These are phyloP conservation scores for Sutorius eximius DNA, from an alignment of 1,284 basidiomycete genomes.

Conservation along the genomic window DNA sequence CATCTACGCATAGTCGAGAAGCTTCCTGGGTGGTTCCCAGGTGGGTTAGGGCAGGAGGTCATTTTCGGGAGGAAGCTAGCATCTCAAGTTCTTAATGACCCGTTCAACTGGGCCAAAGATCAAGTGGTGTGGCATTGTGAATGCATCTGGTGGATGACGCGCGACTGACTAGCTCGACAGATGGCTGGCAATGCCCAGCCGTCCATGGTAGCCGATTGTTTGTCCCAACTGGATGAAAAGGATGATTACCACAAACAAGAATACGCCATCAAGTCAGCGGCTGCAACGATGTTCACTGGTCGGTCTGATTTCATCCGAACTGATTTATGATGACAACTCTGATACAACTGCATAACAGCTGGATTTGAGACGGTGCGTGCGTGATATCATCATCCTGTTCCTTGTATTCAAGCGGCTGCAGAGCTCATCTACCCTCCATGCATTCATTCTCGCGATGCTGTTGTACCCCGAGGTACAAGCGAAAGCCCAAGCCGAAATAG, in stretches of 20 bases:
- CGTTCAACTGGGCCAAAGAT: conserved; percentile 26
- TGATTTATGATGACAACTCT: not conserved
- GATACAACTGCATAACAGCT: conserved; percentile 14
- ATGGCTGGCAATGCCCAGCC: conserved; percentile 16
- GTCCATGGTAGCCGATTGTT: conserved; percentile 28
- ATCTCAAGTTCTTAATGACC: conserved; percentile 20
- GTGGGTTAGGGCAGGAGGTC: conserved; percentile 38
- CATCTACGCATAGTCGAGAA: conserved; percentile 35
- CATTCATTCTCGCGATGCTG: conserved; percentile 40
- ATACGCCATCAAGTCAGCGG: conserved; percentile 24
- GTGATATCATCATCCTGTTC: not conserved
- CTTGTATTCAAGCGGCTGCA: conserved; percentile 6
- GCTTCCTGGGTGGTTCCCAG: conserved; percentile 45
- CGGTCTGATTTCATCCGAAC: not conserved
- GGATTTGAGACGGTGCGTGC: conserved; percentile 29
- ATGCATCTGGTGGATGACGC: not conserved
- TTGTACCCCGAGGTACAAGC: conserved; percentile 38
- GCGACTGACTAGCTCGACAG: conserved; percentile 2
- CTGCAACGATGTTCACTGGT: conserved; percentile 28
- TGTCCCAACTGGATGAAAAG: conserved; percentile 16
- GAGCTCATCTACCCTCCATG: conserved; percentile 29
- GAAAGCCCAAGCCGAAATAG: conserved; percentile 36
- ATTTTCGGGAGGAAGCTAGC: conserved; percentile 10
- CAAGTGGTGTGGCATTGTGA: conserved; percentile 15
- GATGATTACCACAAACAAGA: conserved; percentile 19